These are phyloP conservation scores for Globisporangium uncinulatum DNA, from an alignment of 352 stramenopile genomes.

Conservation along the genomic window DNA sequence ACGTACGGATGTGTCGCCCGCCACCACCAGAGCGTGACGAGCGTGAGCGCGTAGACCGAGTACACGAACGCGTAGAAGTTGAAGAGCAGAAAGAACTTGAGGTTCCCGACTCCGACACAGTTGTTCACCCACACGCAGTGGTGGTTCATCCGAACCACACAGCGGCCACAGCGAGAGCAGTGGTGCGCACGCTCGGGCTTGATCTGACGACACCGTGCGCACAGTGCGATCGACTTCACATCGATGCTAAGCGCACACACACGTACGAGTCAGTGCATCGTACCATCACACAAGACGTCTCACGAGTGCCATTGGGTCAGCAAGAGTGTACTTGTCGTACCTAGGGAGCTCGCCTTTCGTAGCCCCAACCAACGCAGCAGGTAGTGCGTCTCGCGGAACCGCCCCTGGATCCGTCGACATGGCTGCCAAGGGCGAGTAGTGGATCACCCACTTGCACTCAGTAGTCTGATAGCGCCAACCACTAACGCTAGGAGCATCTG, in stretches of 20 bases:
- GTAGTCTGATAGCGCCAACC: background rate
- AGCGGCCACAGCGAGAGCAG: conserved; percentile 94
- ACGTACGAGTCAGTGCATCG: background rate
- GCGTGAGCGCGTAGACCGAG: conserved; percentile 90
- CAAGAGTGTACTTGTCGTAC: conserved; percentile 19
- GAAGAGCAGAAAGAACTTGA: conserved; percentile 94
- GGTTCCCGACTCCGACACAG: conserved; percentile 98
- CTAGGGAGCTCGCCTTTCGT: conserved; percentile 67
- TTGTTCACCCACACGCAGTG: conserved; percentile 99
- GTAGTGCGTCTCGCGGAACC: conserved; percentile 92
- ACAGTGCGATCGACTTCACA: conserved; percentile 78
- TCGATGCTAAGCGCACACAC: conserved; percentile 37
- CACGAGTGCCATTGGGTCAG: too few species aligned
- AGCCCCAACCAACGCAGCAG: conserved; percentile 64
- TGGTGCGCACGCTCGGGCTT: conserved; percentile 96
- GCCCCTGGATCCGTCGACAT: conserved; percentile 98
- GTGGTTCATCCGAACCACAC: conserved; percentile 99
- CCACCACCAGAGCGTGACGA: conserved; percentile 90
- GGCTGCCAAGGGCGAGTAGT: conserved; percentile 28
- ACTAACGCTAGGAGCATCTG: background rate
- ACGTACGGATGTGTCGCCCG: conserved; percentile 49
- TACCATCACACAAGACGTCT: background rate
- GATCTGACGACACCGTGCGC: conserved; percentile 92
- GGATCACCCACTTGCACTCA: conserved; percentile 3
- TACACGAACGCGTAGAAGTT: conserved; percentile 92